Evolutionary conservation across 2,329 filamentous ascomycete genomes (phyloP), one percentile per base, ranked within the genome.

Genomic region (Pseudocercospora crystallina): DNA sequence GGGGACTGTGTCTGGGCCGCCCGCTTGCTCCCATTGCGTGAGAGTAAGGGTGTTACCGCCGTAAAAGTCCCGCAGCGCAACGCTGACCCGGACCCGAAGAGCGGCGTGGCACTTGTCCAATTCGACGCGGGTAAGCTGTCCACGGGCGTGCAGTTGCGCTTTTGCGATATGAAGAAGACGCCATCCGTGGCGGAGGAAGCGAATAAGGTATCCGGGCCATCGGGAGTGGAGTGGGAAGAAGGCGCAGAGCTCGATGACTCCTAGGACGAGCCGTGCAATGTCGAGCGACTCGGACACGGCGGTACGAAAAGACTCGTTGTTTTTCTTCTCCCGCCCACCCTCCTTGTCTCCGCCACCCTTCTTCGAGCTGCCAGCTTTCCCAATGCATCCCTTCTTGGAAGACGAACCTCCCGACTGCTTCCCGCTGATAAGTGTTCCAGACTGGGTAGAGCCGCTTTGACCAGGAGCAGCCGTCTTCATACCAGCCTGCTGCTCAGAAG

Each of bases 111-210:
- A 42, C 7, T 31, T 39, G n/a, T 36, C 26, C 11, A 40, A 26
- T 20, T 38, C 36, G 5, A 12, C 30, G 7, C 12, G n/a, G 7
- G n/a, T 51, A 5, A 46, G 30, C 8, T 7, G 7, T 15, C 43
- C 54, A 11, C 50, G 43, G 11, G 51, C 43, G 30, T 48, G 40
- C 3, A 60, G 38, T 15, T 57, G 45, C 1, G 36, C 48, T n/a
- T 37, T 39, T 1, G 56, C 53, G 5, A 60, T 53, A 5, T 49
- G 33, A 2, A 31, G 26, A 3, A 29, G 31, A 11, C 10, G 40
- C 56, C 56, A 60, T 4, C 43, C 45, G 13, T 51, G 38, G 20
- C 43, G 39, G 7, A 39, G 8, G 3, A 30, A 34, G 0, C 48
- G 30, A n/a, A 14, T 11, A 1, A 45, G 30, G 15, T 33, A 15